These are phyloP conservation scores for Colletotrichum tofieldiae DNA, from an alignment of 2,329 filamentous ascomycete genomes.

Conservation along the genomic window DNA sequence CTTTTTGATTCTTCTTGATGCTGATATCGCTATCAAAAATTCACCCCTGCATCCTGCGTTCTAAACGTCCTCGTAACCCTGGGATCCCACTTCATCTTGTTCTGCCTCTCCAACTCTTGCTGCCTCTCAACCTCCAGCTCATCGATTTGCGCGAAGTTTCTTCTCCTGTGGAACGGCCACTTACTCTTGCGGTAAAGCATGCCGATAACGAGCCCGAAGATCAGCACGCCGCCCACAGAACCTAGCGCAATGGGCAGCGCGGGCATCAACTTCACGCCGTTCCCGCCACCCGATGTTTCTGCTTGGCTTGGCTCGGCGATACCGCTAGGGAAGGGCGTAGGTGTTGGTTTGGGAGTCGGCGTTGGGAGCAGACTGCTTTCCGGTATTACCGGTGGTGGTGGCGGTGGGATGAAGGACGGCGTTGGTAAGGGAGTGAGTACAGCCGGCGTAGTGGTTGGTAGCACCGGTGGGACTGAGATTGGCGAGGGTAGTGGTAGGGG, in stretches of 20 bases:
- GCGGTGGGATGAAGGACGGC: slow-evolving; percentile 14
- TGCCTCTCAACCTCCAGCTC: slow-evolving; percentile 39
- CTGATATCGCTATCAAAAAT: slow-evolving; percentile 9
- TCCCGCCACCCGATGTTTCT: slow-evolving; percentile 2
- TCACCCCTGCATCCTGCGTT: slow-evolving; percentile 22
- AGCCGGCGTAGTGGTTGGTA: slow-evolving; percentile 12
- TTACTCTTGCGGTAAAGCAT: slow-evolving; percentile 38
- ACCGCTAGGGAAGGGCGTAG: slow-evolving; percentile 13
- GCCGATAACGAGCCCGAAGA: slow-evolving; percentile 38
- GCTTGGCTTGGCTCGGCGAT: slow-evolving; percentile 36
- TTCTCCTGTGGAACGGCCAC: slow-evolving; percentile 36
- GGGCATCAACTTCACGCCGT: slow-evolving; percentile 39
- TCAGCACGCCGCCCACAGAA: slow-evolving; percentile 40
- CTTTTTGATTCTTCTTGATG: background rate
- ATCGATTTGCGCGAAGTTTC: slow-evolving; percentile 34
- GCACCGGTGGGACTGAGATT: slow-evolving; percentile 18
- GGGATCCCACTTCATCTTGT: slow-evolving; percentile 43
- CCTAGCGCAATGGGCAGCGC: slow-evolving; percentile 43
- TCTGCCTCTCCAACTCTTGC: slow-evolving; percentile 36
- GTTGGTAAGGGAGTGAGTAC: slow-evolving; percentile 5
- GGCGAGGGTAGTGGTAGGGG: slow-evolving; percentile 22
- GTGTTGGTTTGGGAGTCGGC: slow-evolving; percentile 11
- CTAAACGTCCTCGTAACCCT: slow-evolving; percentile 25
- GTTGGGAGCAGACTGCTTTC: background rate
- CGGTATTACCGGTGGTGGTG: background rate